phyloP scores from a whole-genome alignment of 495 filamentous ascomycete genomes.

The Tricharina praecox region DNA sequence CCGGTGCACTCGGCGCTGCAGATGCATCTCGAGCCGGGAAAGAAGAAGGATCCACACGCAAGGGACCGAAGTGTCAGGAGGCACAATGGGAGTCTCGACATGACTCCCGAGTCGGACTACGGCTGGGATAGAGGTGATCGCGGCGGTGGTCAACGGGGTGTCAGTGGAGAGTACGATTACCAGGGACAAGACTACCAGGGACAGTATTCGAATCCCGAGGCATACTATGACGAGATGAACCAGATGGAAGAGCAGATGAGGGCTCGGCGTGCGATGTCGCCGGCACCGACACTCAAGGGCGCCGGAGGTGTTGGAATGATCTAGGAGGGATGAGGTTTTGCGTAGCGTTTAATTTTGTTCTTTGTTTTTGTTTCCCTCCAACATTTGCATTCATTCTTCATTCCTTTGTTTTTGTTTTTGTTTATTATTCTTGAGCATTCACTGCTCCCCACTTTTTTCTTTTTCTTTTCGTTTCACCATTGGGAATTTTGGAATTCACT shows the following conservation, averaged over 20 bases:
- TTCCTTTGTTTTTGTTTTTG: too few species aligned
- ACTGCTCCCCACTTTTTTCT: too few species aligned
- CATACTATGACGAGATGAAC: slow-evolving; percentile 4
- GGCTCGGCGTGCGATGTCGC: neutral
- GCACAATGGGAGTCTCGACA: slow-evolving; percentile 9
- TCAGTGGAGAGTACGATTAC: too few species aligned
- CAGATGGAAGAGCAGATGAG: slow-evolving; percentile 1
- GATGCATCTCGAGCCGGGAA: slow-evolving; percentile 20
- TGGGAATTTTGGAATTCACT: too few species aligned
- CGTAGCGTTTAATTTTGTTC: too few species aligned
- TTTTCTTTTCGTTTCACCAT: too few species aligned
- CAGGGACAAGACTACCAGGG: neutral
- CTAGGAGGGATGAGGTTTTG: too few species aligned
- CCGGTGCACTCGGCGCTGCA: slow-evolving; percentile 24
- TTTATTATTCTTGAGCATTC: too few species aligned
- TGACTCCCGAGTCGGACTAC: slow-evolving; percentile 2
- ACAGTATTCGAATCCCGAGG: neutral
- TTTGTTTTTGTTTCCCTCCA: too few species aligned
- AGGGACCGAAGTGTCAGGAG: slow-evolving; percentile 5
- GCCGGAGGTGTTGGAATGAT: neutral
- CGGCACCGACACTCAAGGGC: neutral
- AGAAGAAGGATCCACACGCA: slow-evolving; percentile 3
- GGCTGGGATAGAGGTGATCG: neutral
- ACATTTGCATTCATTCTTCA: too few species aligned
- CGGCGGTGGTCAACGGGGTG: neutral